Base-by-base conservation (phyloP, 2,329 filamentous ascomycete species). In the Rutstroemia sydowiana region DNA sequence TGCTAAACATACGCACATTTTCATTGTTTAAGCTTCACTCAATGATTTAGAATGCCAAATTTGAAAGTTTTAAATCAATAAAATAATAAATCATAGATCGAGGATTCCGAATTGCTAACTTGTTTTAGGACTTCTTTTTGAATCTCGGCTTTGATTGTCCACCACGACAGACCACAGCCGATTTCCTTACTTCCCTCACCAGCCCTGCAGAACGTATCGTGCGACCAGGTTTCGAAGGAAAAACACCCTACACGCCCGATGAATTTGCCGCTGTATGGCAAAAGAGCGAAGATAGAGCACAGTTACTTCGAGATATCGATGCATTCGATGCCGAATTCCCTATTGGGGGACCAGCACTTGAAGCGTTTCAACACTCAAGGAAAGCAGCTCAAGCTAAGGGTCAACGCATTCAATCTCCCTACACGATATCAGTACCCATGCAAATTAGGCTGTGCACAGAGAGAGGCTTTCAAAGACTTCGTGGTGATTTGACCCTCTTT, bases 381-480 rank as follows among this genome's bases (percentile, higher is more conserved):
- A 66, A 3, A 63, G 66, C 63, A 18, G 51, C 41, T 7, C 59
- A 62, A 44, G 61, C 61, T 5, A 63, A 60, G 42, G 43, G 40
- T 14, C 56, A 59, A 65, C 85, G 88, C 2, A 66, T 76, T 45
- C 80, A 80, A 66, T 95, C 88, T 1, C 89, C 91, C 0, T 95
- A 85, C 68, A 95, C 88, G 0, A 73, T 95, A 34, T 92, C 88
- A 0, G 87, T 85, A 59, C 46, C 55, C 3, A 83, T 91, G 68
- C 91, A 96, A 68, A 69, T 95, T 57, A 67, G 77, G 55, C 80
- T 96, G 11, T 95, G 90, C 66, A 72, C 95, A 45, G 83, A 82
- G 74, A 85, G 91, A 64, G 89, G 88, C 10, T 93, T 85, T 72
- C 79, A 82, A 63, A 82, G 91, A 48, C 74, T 95, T 7, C 76